Percentiles rank a stretch among this genome's conserved stretches.
Conservation (phyloP, 2,329 filamentous ascomycete genomes). For the Coleophoma cylindrospora region DNA sequence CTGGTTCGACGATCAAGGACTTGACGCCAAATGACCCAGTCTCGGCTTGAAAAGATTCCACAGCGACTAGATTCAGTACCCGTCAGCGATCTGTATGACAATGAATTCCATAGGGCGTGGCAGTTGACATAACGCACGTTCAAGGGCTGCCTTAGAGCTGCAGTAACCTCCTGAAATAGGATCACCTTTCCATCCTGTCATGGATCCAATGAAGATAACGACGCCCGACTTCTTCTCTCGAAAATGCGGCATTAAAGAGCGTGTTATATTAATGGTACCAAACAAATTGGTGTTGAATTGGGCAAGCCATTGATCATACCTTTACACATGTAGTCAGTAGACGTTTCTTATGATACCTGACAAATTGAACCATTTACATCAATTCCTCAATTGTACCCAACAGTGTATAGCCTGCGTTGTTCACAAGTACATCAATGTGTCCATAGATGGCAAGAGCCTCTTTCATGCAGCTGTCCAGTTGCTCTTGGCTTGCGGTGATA, state of each 20-base stretch:
- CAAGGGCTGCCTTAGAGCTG: constrained; percentile 11
- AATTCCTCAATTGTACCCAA: constrained; percentile 45
- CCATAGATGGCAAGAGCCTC: constrained; percentile 33
- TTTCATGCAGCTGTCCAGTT: constrained; percentile 28
- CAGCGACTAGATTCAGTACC: not conserved
- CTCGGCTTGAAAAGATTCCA: constrained; percentile 1
- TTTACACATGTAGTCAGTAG: not conserved
- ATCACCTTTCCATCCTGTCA: constrained; percentile 7
- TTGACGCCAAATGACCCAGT: not conserved
- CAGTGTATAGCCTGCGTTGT: constrained; percentile 28
- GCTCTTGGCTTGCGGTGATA: constrained; percentile 28
- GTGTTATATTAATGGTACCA: constrained; percentile 41
- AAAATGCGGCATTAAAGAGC: constrained; percentile 42
- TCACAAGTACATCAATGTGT: constrained; percentile 15
- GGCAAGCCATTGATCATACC: not conserved
- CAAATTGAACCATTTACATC: constrained; percentile 1
- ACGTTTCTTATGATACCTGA: not conserved
- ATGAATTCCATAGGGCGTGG: too few species aligned
- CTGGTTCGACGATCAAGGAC: not conserved
- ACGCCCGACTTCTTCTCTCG: constrained; percentile 34
- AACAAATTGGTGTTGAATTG: constrained; percentile 50
- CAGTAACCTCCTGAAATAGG: constrained; percentile 6
- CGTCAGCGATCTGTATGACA: too few species aligned
- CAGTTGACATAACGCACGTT: constrained; percentile 4
- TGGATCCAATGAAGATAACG: constrained; percentile 10